phyloP scores from a whole-genome alignment of 106 monocot genomes.

The Dioscorea zingiberensis region DNA sequence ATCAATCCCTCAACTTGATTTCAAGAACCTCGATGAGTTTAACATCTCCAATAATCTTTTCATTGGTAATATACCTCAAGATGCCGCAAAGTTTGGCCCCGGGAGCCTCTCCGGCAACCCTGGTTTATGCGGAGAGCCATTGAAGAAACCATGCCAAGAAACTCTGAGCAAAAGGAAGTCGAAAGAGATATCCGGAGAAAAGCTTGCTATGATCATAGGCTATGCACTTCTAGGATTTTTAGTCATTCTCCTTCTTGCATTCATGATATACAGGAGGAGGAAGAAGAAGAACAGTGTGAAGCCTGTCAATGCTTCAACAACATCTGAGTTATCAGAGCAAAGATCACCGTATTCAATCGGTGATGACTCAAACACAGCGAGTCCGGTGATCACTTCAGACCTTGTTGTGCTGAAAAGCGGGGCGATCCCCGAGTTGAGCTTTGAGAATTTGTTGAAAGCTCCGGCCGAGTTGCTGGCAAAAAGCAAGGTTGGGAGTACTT shows the following conservation, averaged over 20 bases:
- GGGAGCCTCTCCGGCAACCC: conserved; percentile 19
- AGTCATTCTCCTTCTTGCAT: conserved; percentile 12
- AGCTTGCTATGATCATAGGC: conserved; percentile 18
- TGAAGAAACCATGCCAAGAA: conserved; percentile 7
- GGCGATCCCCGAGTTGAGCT: conserved; percentile 11
- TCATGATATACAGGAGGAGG: conserved; percentile 4
- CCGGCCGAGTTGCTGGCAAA: conserved; percentile 50
- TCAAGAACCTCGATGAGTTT: background rate
- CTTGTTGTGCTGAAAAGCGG: conserved; percentile 20
- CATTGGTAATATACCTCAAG: conserved; percentile 22
- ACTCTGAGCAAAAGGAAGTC: background rate
- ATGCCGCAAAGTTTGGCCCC: background rate
- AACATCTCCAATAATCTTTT: conserved; percentile 33
- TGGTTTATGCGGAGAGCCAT: conserved; percentile 25
- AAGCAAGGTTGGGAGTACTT: conserved; percentile 36
- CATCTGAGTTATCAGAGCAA: background rate
- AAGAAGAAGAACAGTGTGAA: background rate
- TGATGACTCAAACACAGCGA: background rate
- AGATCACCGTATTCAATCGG: conserved; percentile 23
- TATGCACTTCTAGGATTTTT: conserved; percentile 23
- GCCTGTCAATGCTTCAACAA: background rate
- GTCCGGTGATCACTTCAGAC: conserved; percentile 5
- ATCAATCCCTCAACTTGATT: conserved; percentile 15
- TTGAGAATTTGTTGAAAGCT: conserved; percentile 43
- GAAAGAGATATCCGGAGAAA: background rate